Base-by-base conservation (phyloP, 2,329 filamentous ascomycete genomes). In the Nigrospora oryzae region DNA sequence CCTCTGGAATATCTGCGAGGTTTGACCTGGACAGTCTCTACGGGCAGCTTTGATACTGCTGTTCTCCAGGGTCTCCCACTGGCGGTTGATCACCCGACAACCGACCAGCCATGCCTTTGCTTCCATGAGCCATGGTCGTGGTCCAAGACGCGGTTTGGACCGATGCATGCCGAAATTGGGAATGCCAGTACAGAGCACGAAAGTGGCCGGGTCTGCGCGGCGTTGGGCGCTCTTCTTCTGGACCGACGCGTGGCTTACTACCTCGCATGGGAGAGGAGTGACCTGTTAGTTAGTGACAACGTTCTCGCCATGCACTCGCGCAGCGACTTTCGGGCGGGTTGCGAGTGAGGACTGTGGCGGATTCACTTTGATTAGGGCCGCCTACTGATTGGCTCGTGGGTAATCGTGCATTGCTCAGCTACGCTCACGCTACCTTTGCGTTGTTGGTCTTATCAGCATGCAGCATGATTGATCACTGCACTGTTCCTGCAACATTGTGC, bases 41-140 rank as follows among this genome's bases (percentile, higher is more conserved):
- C 73, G 0, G 56, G 65, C 1, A 69, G 69, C 0, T 78, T 77
- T 42, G 60, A 69, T 51, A 56, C 65, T 3, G 67, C 68, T 0
- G 60, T 60, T 3, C 55, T 77, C n/a, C 58, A 50, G 3, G 63
- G 64, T 2, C 58, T 78, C 0, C 70, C 68, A 0, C 53, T 79
- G 4, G 60, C 75, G 0, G 47, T 67, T 2, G 51, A 61, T 0
- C 74, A 79, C 45, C 72, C 70, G 0, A 58, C 59, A 0, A 75
- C 69, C 0, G 63, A 61, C 0, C 58, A 63, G 12, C 67, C 71
- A 0, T 79, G 75, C 50, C 51, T 80, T 5, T 68, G 74, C 17
- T 80, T 72, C 53, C 74, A 78, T 46, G 71, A 79, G 50, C 71
- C 72, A 0, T 78, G 74, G 74, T 70, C 71, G 0, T 61, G 68